phyloP scores from a whole-genome alignment of 2,329 filamentous ascomycete genomes.

The Phyllachora maydis region DNA sequence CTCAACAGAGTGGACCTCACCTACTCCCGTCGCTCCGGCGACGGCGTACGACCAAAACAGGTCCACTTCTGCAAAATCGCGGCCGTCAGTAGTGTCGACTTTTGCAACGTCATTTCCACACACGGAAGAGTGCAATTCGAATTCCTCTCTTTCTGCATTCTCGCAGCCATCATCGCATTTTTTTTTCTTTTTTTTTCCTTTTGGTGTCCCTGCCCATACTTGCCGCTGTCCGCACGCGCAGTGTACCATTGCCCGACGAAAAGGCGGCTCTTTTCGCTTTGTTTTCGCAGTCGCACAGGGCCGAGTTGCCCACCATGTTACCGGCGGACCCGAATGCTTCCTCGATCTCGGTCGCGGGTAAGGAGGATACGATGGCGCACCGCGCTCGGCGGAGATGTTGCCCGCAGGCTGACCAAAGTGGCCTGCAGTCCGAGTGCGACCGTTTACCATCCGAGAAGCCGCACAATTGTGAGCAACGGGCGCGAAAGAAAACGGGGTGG shows the following conservation, averaged over 20 bases:
- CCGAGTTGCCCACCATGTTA: conserved; percentile 14
- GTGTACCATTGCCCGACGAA: neutral
- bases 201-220: neutral
- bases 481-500: too few species aligned
- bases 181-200: neutral
- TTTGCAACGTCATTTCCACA: neutral
- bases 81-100: conserved; percentile 5
- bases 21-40: conserved; percentile 6
- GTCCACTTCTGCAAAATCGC: neutral
- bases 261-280: too few species aligned
- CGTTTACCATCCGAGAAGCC: conserved; percentile 76
- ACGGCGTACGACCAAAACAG: conserved; percentile 6
- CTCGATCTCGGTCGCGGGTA: conserved; percentile 38
- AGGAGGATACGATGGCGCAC: too few species aligned
- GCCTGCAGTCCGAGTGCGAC: conserved; percentile 48
- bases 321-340: conserved; percentile 24
- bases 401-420: too few species aligned
- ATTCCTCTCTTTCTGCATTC: conserved; percentile 1
- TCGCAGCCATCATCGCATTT: neutral
- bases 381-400: too few species aligned
- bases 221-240: neutral
- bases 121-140: conserved; percentile 1
- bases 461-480: conserved; percentile 51
- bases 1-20: too few species aligned
- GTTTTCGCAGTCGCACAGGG: neutral